A percentile compares a stretch with the other conserved stretches of the same genome.
Evolutionary conservation across 768 basidiomycete genomes (phyloP).

Genomic region (Dendrothele bispora): DNA sequence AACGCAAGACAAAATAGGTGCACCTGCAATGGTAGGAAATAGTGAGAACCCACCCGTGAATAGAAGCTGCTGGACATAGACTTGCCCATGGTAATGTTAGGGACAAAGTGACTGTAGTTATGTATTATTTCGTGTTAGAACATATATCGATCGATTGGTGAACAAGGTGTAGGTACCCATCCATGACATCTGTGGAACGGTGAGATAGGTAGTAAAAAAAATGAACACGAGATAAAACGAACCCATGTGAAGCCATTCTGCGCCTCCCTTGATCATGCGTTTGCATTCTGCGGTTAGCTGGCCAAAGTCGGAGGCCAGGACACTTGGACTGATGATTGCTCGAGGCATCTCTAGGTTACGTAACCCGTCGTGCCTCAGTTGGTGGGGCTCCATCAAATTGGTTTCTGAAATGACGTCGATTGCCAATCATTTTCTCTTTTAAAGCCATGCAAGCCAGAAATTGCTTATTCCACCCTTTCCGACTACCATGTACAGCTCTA

Average conservation of each 20-base stretch:
- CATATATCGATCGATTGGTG: constrained; percentile 10
- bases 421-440: constrained; percentile 3
- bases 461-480: constrained; percentile 14
- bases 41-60: constrained; percentile 5
- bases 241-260: constrained; percentile 99
- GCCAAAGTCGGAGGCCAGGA: constrained; percentile 96
- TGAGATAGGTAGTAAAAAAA: background rate
- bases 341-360: constrained; percentile 57
- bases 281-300: constrained; percentile 94
- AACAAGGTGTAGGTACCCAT: constrained; percentile 61
- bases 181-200: constrained; percentile 84
- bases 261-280: constrained; percentile 92
- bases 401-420: constrained; percentile 3
- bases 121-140: constrained; percentile 4
- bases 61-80: constrained; percentile 11
- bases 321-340: constrained; percentile 94
- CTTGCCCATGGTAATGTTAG: constrained; percentile 96
- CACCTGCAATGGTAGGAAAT: constrained; percentile 47
- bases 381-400: too few relatives aligned
- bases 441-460: constrained; percentile 4
- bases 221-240: constrained; percentile 17
- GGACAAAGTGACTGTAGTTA: constrained; percentile 86
- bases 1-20: constrained; percentile 85
- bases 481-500: constrained; percentile 38
- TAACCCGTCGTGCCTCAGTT: background rate